Evolutionary conservation across 2,329 filamentous ascomycete genomes (phyloP), one percentile per base, ranked within the genome.

Genomic region (Exophiala aquamarina): DNA sequence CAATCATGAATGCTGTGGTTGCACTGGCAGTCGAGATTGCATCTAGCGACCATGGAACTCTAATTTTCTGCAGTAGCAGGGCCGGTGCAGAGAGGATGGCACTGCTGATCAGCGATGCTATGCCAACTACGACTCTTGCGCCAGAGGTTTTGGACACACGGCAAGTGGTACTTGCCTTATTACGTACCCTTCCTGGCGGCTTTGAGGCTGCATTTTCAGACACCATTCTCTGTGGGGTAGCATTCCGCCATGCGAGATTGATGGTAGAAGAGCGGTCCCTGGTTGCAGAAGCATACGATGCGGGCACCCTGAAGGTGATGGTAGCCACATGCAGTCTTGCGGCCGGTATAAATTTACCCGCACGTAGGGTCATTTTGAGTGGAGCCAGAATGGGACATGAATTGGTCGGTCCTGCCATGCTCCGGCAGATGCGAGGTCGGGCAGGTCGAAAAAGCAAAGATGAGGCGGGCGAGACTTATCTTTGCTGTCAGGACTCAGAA

Each of bases 381-480:
- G 84, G 82, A 52, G 86, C 84, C 21, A 77, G 83, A 32, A 89
- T 90, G 84, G 87, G 87, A 0, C 76, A 83, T 42, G 85, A 89
- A 36, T 71, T 89, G 38, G 79, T 90, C n/a, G 86, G 85, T 0
- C 86, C 87, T 10, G 82, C 86, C 3, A 87, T 91, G 83, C 72
- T 91, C 65, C 80, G 86, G 39, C 87, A 91, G 66, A 91, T 90
- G 87, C 79, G 86, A 61, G 87, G 87, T 2, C 77, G 87, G 50
- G 87, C 87, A 15, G 87, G 87, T 5, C 78, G 87, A 44, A 89
- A 89, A 66, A 87, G 87, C 39, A 90, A 89, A 60, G 85, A 88
- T 45, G 84, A 87, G 41, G 71, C 87, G 37, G 87, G 87, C 2
- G 87, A 90, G 67, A 90, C 85, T 1, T 90, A 86, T 62, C 70